Base-by-base conservation (phyloP, 495 filamentous ascomycete species). In the Articulospora tetracladia region DNA sequence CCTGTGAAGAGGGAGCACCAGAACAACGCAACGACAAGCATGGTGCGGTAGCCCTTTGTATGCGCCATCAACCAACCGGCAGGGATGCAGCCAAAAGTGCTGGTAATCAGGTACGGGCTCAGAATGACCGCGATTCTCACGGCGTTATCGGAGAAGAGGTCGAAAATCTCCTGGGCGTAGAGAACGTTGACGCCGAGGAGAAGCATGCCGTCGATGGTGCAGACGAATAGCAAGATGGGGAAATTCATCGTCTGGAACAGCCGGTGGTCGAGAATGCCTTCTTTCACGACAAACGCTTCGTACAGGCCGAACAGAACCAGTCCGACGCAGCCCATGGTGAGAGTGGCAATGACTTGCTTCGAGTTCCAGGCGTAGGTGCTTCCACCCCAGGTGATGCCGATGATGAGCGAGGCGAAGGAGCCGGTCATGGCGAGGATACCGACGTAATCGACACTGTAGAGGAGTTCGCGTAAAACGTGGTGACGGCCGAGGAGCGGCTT, bases 351-450 rank as follows among this genome's bases (percentile, higher is more conserved):
- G 15, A 86, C 77, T 70, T 85, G 72, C 0, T 80, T 69, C 1
- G 83, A 86, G 53, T 81, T 66, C 83, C 83, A 86, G 7, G 74
- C 62, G 59, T 83, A 86, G 51, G 79, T 79, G 6, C 76, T 77
- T 0, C 84, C 84, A 19, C 81, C 83, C 12, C 82, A 84, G 7
- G 82, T 86, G 22, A 86, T 76, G 15, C 55, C 61, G 20, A 63
- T 59, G 24, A 63, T 55, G 1, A 63, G 39, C 1, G 55, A 54
- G 12, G 55, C 56, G 28, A 63, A 63, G 1, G 61, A 58, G 24
- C 55, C 61, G 26, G 61, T 28, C 61, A 59, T 59, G 17, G 36
- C 27, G 10, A 58, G 27, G 41, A 63, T 63, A 15, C 55, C 55
- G 24, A 59, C 54, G 27, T 59, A 58, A 23, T 63, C 61, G 36